A percentile compares a stretch with the other conserved stretches of the same genome.
Conservation (phyloP, 768 basidiomycete genomes). For the Krasilnikovozyma curviuscula region DNA sequence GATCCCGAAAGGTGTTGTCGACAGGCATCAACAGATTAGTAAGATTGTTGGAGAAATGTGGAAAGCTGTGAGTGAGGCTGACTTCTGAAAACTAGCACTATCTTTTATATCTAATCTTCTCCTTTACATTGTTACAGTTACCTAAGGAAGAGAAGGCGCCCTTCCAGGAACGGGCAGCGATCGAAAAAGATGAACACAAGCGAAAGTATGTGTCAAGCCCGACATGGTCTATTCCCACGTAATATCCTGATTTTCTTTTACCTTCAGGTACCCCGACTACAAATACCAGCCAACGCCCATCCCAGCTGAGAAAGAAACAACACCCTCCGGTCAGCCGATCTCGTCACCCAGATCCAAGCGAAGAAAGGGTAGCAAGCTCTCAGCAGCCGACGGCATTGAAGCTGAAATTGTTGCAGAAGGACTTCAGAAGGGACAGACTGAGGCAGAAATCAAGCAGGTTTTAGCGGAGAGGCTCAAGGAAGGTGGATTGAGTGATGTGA, state of each 20-base stretch:
- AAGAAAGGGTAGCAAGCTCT: no score
- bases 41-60: slow-evolving; percentile 20
- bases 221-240: background rate
- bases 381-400: no score
- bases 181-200: slow-evolving; percentile 27
- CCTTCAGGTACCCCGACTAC: slow-evolving; percentile 24
- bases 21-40: slow-evolving; percentile 28
- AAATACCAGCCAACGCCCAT: slow-evolving; percentile 22
- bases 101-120: background rate
- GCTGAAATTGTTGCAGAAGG: no score
- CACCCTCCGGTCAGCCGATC: no score
- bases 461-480: no score
- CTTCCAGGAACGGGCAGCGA: slow-evolving; percentile 22
- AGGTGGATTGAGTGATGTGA: no score
- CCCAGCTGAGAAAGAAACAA: no score
- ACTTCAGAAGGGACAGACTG: no score
- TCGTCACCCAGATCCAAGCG: no score
- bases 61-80: background rate
- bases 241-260: background rate
- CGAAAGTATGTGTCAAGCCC: slow-evolving; percentile 12
- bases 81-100: background rate
- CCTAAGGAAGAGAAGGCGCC: slow-evolving; percentile 22
- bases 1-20: slow-evolving; percentile 24
- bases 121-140: slow-evolving; percentile 10
- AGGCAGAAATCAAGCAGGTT: no score